Base-by-base conservation (phyloP, 176 grass and related monocot species). In the Triticum turgidum region DNA sequence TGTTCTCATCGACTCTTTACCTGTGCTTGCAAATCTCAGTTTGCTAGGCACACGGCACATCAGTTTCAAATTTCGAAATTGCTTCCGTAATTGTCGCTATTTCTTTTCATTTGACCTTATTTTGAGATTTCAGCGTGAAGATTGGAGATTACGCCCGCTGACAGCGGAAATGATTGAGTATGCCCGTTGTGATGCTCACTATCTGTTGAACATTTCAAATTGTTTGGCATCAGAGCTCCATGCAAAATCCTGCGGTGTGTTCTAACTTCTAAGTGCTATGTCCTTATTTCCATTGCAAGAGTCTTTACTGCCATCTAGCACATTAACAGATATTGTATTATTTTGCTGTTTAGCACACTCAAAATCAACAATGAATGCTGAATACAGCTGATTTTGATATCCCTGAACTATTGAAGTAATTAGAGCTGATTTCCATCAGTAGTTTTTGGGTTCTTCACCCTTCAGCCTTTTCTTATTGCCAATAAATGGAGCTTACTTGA, bases 121-220 rank as follows among this genome's bases (percentile, higher is more conserved):
- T 54, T 85, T 80, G 58, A 83, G 38, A 85, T 88, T 89, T 39
- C 82, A 98, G 96, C 93, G 88, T 63, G 96, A 94, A 89, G 96
- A 98, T 94, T 98, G 96, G 96, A 95, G 96, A 84, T n/a, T 92
- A 80, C 91, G 96, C 34, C 93, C 96, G 38, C 54, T 98, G 67
- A 91, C 88, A 74, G 14, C 61, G 61, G 89, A 94, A 85, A 98
- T 98, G 96, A 80, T 92, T 82, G 84, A 92, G 67, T 98, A 98
- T 87, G 96, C 96, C 34, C 81, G 88, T 54, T 87, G 61, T 86
- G 96, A 98, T 91, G 96, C 92, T 72, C 93, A 94, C 83, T 98
- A 95, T 86, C 76, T 98, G 61, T 49, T 98, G 81, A 95, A 91
- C 86, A 94, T 98, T n/a, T 79, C 96, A 75, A 88, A 91, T 79